Conservation (phyloP, 371 early-diverging fungal genomes). For the Mortierella sp. region DNA sequence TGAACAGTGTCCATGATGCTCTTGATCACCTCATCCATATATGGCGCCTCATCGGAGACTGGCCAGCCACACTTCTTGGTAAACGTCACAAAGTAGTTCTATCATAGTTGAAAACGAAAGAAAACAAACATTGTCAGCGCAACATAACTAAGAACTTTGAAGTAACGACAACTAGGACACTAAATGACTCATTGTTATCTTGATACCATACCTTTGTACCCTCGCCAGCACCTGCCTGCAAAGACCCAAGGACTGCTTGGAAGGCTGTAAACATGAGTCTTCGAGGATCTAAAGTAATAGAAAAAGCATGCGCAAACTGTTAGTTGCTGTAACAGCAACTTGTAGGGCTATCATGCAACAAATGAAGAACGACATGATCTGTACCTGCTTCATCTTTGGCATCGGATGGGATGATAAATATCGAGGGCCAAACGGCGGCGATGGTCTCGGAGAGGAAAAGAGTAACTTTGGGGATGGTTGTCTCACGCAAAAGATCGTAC, state of each 20-base stretch:
- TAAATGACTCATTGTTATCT: background rate
- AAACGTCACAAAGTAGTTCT: conserved; percentile 21
- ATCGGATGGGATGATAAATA: conserved; percentile 8
- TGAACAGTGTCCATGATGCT: conserved; percentile 23
- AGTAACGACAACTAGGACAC: too few species aligned
- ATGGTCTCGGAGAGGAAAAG: conserved; percentile 40
- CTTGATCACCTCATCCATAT: conserved; percentile 31
- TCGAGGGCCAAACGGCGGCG: conserved; percentile 42
- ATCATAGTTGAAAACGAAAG: conserved; percentile 8
- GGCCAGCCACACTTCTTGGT: conserved; percentile 37
- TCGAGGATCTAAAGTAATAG: conserved; percentile 15
- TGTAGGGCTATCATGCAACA: background rate
- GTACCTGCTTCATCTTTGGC: conserved; percentile 10
- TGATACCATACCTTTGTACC: background rate
- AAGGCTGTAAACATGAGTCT: conserved; percentile 16
- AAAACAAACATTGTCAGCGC: conserved; percentile 4
- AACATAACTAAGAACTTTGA: background rate
- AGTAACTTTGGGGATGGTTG: conserved; percentile 14
- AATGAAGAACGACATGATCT: background rate
- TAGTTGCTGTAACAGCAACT: background rate
- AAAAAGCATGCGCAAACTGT: background rate
- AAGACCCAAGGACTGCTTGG: conserved; percentile 33
- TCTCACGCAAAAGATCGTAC: conserved; percentile 37
- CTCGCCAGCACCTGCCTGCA: conserved; percentile 28
- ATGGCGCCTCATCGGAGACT: conserved; percentile 25